Evolutionary conservation across 176 grass and related monocot species (phyloP).

Genomic region (Miscanthus lutarioriparius): DNA sequence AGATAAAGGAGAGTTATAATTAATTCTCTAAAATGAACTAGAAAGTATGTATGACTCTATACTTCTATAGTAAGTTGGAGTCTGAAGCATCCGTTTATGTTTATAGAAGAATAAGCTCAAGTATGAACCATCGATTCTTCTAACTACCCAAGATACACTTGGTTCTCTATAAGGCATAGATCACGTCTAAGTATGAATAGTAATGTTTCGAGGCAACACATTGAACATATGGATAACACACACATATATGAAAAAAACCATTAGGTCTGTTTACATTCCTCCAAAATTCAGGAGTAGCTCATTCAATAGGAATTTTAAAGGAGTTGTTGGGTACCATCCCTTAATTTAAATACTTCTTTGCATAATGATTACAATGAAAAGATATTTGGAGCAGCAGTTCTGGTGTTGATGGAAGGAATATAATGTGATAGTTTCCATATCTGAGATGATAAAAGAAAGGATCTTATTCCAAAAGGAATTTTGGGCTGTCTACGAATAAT

Average conservation of each 20-base stretch:
- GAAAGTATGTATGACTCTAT: neutral
- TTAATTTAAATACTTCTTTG: neutral
- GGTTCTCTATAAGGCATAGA: neutral
- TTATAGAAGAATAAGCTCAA: neutral
- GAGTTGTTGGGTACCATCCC: neutral
- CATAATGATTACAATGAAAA: neutral
- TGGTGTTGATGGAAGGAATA: neutral
- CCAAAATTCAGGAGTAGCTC: neutral
- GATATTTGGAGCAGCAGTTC: neutral
- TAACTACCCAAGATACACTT: neutral
- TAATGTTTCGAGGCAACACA: neutral
- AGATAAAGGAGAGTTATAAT: neutral
- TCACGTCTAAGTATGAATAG: neutral
- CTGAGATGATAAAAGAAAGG: neutral
- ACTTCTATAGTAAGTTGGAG: neutral
- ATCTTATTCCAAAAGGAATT: neutral
- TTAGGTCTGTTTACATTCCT: neutral
- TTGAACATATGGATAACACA: neutral
- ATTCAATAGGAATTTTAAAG: neutral
- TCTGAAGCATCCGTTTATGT: neutral
- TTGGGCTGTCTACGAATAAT: neutral
- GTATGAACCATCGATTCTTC: neutral
- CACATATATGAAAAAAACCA: neutral
- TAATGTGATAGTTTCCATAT: neutral
- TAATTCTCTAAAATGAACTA: neutral